A percentile compares a stretch with the other conserved stretches of the same genome.
Conservation (phyloP, 768 basidiomycete species). For the Gloeostereum incarnatum region DNA sequence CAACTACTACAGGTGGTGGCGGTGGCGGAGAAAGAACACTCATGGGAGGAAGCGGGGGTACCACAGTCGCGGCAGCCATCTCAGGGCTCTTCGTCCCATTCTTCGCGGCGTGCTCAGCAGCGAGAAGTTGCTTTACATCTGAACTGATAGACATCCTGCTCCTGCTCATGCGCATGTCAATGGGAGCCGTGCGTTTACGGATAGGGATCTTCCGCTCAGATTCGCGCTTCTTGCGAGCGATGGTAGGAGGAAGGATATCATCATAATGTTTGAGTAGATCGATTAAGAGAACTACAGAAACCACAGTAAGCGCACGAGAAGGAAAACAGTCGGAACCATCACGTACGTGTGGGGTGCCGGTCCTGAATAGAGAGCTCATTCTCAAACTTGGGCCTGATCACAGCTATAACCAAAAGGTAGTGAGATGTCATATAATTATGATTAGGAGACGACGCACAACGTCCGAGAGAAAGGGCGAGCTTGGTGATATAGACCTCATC, state of each 20-base stretch:
- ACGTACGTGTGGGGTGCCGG: conserved; percentile 71
- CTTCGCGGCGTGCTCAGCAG: conserved; percentile 53
- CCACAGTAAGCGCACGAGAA: not conserved
- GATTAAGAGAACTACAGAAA: conserved; percentile 63
- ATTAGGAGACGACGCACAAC: conserved; percentile 45
- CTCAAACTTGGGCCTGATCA: conserved; percentile 77
- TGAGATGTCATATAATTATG: not conserved
- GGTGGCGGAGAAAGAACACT: conserved; percentile 1
- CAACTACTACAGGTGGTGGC: conserved; percentile 4
- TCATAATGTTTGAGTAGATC: conserved; percentile 75
- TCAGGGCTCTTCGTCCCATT: conserved; percentile 1
- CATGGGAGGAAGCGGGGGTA: conserved; percentile 15
- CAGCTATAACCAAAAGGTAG: conserved; percentile 33
- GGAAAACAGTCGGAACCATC: not conserved
- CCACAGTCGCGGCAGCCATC: conserved; percentile 8
- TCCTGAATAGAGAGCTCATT: conserved; percentile 85
- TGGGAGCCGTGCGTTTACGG: conserved; percentile 77
- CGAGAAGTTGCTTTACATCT: conserved; percentile 62
- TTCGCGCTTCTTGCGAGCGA: conserved; percentile 80
- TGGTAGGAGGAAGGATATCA: conserved; percentile 68
- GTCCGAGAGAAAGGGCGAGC: conserved; percentile 77
- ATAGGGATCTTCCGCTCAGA: conserved; percentile 77
- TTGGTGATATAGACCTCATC: conserved; percentile 82
- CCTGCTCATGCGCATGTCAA: conserved; percentile 85
- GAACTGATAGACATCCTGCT: conserved; percentile 63